A percentile compares a stretch with the other conserved stretches of the same genome.
Conservation (phyloP, 805 yeast species). For the Wickerhamomyces bisporus region DNA sequence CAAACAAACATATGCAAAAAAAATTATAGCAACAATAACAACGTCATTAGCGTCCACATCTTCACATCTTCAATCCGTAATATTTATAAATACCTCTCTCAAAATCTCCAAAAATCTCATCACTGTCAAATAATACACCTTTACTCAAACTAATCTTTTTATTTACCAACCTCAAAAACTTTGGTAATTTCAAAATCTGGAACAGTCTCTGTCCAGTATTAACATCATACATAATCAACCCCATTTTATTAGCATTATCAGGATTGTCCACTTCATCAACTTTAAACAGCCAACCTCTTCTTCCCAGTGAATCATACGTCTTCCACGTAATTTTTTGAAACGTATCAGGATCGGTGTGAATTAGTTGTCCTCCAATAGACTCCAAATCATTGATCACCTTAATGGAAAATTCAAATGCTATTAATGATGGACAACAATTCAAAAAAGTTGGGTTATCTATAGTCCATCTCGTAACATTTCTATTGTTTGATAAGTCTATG, state of each 20-base stretch:
- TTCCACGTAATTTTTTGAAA: slow-evolving; percentile 22
- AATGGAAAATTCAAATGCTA: slow-evolving; percentile 63
- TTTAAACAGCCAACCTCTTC: slow-evolving; percentile 78
- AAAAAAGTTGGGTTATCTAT: slow-evolving; percentile 43
- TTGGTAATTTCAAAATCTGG: slow-evolving; percentile 33
- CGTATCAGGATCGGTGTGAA: slow-evolving; percentile 20
- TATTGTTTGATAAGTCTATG: slow-evolving; percentile 64
- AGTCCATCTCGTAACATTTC: slow-evolving; percentile 54
- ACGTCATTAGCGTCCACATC: neutral
- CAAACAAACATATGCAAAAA: too few species aligned
- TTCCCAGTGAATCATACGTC: slow-evolving; percentile 43
- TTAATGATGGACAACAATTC: slow-evolving; percentile 42
- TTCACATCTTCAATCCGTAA: slow-evolving; percentile 34
- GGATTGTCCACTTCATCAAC: slow-evolving; percentile 29
- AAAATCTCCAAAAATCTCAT: slow-evolving; percentile 35
- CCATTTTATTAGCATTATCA: slow-evolving; percentile 27
- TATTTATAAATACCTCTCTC: slow-evolving; percentile 41
- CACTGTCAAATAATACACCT: slow-evolving; percentile 32
- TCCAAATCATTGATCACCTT: slow-evolving; percentile 48
- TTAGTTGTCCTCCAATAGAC: slow-evolving; percentile 19
- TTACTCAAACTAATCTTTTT: slow-evolving; percentile 30
- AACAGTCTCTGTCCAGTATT: slow-evolving; percentile 58
- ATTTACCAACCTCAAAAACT: slow-evolving; percentile 34
- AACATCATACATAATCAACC: slow-evolving; percentile 53
- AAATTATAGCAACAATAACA: too few species aligned